These are phyloP conservation scores for Saccharomyces pastorianus DNA, from an alignment of 1,139 yeast species.

Conservation along the genomic window DNA sequence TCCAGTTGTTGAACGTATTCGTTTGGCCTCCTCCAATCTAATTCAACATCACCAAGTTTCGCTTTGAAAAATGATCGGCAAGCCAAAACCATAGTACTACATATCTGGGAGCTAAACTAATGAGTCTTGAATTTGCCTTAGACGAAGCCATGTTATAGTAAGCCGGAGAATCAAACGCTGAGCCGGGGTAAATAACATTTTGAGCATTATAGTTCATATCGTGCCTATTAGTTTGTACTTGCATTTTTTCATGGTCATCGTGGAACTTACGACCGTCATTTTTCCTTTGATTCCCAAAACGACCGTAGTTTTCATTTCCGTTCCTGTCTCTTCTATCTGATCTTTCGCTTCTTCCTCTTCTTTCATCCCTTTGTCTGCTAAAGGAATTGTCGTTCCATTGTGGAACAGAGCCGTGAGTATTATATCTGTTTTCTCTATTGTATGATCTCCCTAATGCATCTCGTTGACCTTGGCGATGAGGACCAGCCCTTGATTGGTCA, in stretches of 20 bases:
- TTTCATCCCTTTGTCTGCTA: background rate
- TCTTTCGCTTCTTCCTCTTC: background rate
- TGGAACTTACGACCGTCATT: background rate
- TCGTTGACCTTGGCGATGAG: background rate
- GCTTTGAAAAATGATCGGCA: constrained; percentile 19
- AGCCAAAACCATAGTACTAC: constrained; percentile 18
- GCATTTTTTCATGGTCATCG: background rate
- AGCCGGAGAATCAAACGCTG: background rate
- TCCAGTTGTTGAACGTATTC: constrained; percentile 20
- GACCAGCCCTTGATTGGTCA: background rate
- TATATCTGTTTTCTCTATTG: background rate
- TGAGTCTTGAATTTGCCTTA: constrained; percentile 6
- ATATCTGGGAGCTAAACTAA: constrained; percentile 17
- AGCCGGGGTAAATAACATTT: background rate
- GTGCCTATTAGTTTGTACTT: background rate
- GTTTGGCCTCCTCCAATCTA: constrained; percentile 22
- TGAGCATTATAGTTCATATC: background rate
- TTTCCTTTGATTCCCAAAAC: background rate
- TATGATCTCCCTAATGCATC: background rate
- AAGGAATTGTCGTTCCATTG: background rate
- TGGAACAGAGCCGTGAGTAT: background rate
- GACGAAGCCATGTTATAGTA: constrained; percentile 1
- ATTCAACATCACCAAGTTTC: constrained; percentile 6
- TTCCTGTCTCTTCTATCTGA: background rate
- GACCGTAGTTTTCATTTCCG: background rate